Percentiles rank a stretch among this genome's conserved stretches.
These are phyloP conservation scores for Zasmidium citrigriseum DNA, from an alignment of 2,329 filamentous ascomycete species.

Conservation along the genomic window DNA sequence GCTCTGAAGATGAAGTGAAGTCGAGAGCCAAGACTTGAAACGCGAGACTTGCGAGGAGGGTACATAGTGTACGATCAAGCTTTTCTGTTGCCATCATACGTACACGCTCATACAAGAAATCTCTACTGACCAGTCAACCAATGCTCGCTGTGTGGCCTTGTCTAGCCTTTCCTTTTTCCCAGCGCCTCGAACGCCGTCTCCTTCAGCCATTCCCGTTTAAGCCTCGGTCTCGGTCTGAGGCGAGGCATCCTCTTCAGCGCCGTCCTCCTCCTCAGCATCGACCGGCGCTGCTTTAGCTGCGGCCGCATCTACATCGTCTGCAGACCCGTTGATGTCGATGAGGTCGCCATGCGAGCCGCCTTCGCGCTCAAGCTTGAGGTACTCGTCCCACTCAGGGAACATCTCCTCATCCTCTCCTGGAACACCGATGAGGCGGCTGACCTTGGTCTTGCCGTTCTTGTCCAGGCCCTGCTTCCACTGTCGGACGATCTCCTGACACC, in stretches of 20 bases:
- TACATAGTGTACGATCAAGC: background rate
- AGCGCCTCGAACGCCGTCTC: background rate
- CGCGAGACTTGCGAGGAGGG: background rate
- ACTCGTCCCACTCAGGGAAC: slow-evolving; percentile 96
- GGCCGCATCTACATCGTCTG: slow-evolving; percentile 19
- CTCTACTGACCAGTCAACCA: background rate
- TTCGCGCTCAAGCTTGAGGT: slow-evolving; percentile 76
- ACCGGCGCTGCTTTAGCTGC: slow-evolving; percentile 16
- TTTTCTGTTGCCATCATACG: background rate
- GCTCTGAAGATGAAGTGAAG: background rate
- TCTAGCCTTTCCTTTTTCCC: background rate
- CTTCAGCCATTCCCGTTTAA: background rate
- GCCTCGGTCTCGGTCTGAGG: slow-evolving; percentile 7
- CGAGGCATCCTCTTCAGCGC: slow-evolving; percentile 12
- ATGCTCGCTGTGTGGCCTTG: background rate
- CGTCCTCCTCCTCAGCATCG: slow-evolving; percentile 17
- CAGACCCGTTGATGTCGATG: slow-evolving; percentile 42
- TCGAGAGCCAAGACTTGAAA: too few relatives aligned
- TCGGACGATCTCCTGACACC: slow-evolving; percentile 66
- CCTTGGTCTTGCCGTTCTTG: slow-evolving; percentile 79
- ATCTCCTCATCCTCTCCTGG: slow-evolving; percentile 69
- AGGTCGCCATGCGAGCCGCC: slow-evolving; percentile 52
- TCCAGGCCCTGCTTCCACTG: slow-evolving; percentile 84
- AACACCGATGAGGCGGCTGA: slow-evolving; percentile 78
- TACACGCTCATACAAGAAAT: background rate